Percentiles rank a stretch among this genome's conserved stretches.
Conservation (phyloP, 2,329 filamentous ascomycete species). For the Beauveria brongniartii region DNA sequence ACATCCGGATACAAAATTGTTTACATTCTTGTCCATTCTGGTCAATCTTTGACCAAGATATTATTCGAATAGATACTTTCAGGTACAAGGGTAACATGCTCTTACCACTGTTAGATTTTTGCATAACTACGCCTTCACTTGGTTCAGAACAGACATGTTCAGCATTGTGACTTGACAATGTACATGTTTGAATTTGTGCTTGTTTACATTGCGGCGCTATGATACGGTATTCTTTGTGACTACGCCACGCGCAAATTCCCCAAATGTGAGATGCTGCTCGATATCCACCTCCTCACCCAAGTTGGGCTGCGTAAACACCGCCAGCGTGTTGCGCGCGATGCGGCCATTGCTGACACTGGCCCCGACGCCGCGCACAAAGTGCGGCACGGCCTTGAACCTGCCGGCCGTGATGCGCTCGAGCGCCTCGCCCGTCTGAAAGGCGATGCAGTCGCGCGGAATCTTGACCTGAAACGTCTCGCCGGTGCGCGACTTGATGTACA, state of each 20-base stretch:
- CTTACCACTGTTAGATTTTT: not conserved
- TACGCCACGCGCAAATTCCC: conserved; percentile 60
- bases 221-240: conserved; percentile 52
- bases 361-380: conserved; percentile 79
- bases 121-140: not conserved
- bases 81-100: not conserved
- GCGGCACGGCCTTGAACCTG: conserved; percentile 86
- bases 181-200: not conserved
- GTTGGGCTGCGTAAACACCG: conserved; percentile 96
- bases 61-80: not conserved
- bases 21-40: conserved; percentile 5
- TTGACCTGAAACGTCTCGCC: conserved; percentile 82
- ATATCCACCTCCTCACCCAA: conserved; percentile 70
- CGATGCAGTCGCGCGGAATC: conserved; percentile 85
- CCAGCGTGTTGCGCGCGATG: conserved; percentile 78
- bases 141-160: not conserved
- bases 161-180: not conserved
- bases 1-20: conserved; percentile 5
- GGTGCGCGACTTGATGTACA: conserved; percentile 88
- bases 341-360: conserved; percentile 41
- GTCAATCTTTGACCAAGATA: not conserved
- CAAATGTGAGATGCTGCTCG: conserved; percentile 60
- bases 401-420: conserved; percentile 87
- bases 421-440: conserved; percentile 92
- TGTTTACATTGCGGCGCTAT: not conserved